phyloP scores from a whole-genome alignment of 106 monocot species.

The Allium fistulosum region DNA sequence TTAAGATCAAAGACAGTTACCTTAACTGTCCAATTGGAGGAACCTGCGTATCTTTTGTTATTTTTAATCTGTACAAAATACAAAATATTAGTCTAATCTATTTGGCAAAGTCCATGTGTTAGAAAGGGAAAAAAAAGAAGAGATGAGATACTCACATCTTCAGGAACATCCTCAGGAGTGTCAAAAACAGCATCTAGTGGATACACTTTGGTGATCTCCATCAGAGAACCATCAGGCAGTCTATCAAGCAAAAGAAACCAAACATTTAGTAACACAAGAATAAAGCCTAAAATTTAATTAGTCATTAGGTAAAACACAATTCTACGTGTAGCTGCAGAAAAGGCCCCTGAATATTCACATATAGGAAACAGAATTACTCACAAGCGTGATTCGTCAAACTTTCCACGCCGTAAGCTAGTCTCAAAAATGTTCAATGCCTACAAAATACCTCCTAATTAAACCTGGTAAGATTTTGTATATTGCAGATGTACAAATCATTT shows the following conservation, averaged over 20 bases:
- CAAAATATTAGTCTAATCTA: background rate
- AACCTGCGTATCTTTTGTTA: slow-evolving; percentile 75
- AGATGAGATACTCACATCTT: slow-evolving; percentile 51
- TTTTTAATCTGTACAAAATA: slow-evolving; percentile 46
- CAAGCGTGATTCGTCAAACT: slow-evolving; percentile 77
- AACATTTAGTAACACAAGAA: background rate
- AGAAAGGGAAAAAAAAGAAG: background rate
- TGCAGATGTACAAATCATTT: background rate
- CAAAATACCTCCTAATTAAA: background rate
- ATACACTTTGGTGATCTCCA: slow-evolving; percentile 85
- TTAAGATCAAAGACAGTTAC: slow-evolving; percentile 12
- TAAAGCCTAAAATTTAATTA: background rate
- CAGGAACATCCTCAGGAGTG: slow-evolving; percentile 76
- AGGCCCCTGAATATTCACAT: too few relatives aligned
- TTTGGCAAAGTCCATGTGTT: background rate
- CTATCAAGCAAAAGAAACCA: slow-evolving; percentile 16
- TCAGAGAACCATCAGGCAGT: slow-evolving; percentile 81
- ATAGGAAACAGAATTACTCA: slow-evolving; percentile 16
- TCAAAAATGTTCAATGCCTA: slow-evolving; percentile 93
- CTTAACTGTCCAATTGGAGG: slow-evolving; percentile 93
- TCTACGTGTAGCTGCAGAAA: too few relatives aligned
- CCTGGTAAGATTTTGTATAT: background rate
- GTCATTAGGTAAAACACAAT: background rate
- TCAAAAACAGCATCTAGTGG: slow-evolving; percentile 90
- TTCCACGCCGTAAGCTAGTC: slow-evolving; percentile 83